Base-by-base conservation (phyloP, 768 basidiomycete genomes). In the Pulveroboletus sp. region DNA sequence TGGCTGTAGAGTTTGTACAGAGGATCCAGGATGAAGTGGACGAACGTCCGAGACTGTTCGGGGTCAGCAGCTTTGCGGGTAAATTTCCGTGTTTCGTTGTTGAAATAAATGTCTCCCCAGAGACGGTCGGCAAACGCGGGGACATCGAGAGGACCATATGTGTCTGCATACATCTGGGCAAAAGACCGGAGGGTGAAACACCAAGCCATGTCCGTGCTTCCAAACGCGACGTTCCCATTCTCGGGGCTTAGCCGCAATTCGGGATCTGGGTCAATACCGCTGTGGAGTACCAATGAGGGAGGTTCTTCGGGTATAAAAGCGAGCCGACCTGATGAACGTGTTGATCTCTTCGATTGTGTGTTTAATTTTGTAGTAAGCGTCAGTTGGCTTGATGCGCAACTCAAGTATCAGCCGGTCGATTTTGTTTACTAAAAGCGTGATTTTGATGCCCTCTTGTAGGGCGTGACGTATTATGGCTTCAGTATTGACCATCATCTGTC, bases 331-430 rank as follows among this genome's bases (percentile, higher is more conserved):
- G 64, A 99, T 97, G 68, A 94, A 86, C 1, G 86, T 89, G 68
- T 99, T 99, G 45, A 99, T 85, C 68, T 99, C 96, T 65, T 99
- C 96, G 47, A 99, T 95, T 2, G 94, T 97, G 66, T 98, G 95
- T 68, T 92, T 95, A 57, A 99, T 92, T 77, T 99, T 99, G 74
- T 94, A 97, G 74, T 91, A 99, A 0, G 96, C 96, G 61, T 99
- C 96, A 35, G 85, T 73, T 47, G 96, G 96, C 62, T 94, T 94
- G 63, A 99, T 85, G 39, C 96, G 85, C 49, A 99, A 76, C 71
- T 99, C 96, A 47, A 99, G 82, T 55, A 98, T 97, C 43, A 99
- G 81, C 47, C 96, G 81, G 71, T 99, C 96, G 63, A 99, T 85
- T 77, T 99, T 99, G 76, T 99, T 99, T 55, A 99, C 81, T 29